Evolutionary conservation across 495 filamentous ascomycete species (phyloP).

Genomic region (Parmelia sp.): DNA sequence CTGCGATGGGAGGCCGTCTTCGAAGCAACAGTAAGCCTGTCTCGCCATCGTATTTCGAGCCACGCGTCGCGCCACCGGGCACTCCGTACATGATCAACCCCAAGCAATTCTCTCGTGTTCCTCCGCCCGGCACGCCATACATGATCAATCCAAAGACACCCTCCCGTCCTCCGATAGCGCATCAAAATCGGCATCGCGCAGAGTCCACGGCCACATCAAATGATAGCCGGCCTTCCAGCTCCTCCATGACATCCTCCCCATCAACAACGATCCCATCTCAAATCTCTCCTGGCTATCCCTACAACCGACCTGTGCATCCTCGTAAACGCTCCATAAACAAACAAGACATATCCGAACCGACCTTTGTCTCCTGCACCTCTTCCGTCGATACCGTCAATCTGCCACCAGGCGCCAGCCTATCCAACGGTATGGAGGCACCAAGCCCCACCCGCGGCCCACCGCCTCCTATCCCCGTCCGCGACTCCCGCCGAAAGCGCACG

Average conservation of each 20-base stretch:
- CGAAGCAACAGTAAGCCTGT: constrained; percentile 47
- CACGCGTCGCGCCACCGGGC: constrained; percentile 31
- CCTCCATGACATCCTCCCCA: constrained; percentile 23
- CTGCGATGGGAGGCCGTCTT: constrained; percentile 38
- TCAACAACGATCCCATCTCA: constrained; percentile 26
- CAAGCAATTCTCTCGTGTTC: constrained; percentile 25
- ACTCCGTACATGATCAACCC: constrained; percentile 32
- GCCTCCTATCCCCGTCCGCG: constrained; percentile 29
- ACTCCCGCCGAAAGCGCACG: constrained; percentile 29
- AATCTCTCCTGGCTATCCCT: constrained; percentile 20
- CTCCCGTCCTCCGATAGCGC: constrained; percentile 31
- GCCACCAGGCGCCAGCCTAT: constrained; percentile 44
- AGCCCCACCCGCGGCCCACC: constrained; percentile 12
- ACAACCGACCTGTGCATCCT: constrained; percentile 32
- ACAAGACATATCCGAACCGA: constrained; percentile 75
- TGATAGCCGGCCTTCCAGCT: constrained; percentile 30
- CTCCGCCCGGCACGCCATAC: constrained; percentile 13
- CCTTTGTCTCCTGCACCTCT: constrained; percentile 69
- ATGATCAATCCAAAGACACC: constrained; percentile 17
- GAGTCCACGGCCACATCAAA: constrained; percentile 44
- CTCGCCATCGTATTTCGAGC: constrained; percentile 40
- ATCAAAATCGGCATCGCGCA: not conserved
- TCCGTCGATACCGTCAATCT: constrained; percentile 61
- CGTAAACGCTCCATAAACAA: constrained; percentile 66
- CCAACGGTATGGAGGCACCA: constrained; percentile 33